These are phyloP conservation scores for Rhodofomes roseus DNA, from an alignment of 1,284 basidiomycete genomes.

Conservation along the genomic window DNA sequence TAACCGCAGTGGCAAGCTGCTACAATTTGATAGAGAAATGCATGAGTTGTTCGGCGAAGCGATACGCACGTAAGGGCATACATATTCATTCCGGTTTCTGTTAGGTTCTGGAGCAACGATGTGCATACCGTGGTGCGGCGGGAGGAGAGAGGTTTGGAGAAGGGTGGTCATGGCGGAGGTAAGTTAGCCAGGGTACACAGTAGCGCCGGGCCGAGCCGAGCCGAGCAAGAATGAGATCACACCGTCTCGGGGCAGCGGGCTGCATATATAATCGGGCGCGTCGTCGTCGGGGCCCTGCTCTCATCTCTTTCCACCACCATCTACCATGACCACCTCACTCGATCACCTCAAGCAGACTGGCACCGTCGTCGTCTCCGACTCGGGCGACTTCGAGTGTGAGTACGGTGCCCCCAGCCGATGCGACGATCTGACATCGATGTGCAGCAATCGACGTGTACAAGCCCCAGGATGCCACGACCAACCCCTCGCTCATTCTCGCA, in stretches of 20 bases:
- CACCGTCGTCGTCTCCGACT: conserved; percentile 94
- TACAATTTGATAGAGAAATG: not conserved
- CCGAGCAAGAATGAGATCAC: not conserved
- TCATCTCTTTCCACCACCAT: conserved; percentile 14
- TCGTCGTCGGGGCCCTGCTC: not conserved
- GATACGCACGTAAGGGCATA: not conserved
- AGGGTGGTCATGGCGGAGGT: too few species aligned
- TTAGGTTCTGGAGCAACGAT: not conserved
- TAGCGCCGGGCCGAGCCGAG: not conserved
- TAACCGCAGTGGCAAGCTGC: not conserved
- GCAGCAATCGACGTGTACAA: conserved; percentile 88
- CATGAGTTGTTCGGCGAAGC: not conserved
- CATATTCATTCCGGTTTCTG: not conserved
- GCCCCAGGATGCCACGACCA: conserved; percentile 92
- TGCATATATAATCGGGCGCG: not conserved
- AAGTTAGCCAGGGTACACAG: not conserved
- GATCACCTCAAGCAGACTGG: conserved; percentile 87
- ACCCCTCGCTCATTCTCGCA: conserved; percentile 90
- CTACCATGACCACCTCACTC: conserved; percentile 82
- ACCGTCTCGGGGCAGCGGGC: too few species aligned
- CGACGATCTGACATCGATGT: conserved; percentile 13
- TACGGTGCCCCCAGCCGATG: conserved; percentile 10
- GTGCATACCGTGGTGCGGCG: not conserved
- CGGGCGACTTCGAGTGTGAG: conserved; percentile 83
- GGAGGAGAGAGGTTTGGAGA: not conserved